phyloP scores from a whole-genome alignment of 176 grass and related monocot species.

The Otatea glauca region DNA sequence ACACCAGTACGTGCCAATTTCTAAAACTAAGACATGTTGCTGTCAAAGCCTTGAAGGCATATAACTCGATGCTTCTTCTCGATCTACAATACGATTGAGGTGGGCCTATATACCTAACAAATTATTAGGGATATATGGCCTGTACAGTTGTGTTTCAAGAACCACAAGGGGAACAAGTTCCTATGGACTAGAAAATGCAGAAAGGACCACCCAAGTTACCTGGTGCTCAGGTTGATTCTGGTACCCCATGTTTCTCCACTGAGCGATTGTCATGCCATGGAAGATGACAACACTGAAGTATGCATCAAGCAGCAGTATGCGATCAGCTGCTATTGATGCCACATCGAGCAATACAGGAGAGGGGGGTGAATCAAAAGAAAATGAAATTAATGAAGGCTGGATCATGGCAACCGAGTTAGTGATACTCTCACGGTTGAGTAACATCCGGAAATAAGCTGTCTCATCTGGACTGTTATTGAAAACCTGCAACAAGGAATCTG shows the following conservation, averaged over 20 bases:
- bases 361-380: conserved; percentile 86
- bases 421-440: conserved; percentile 92
- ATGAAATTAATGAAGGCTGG: conserved; percentile 87
- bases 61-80: conserved; percentile 8
- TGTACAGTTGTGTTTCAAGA: conserved; percentile 3
- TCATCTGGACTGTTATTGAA: conserved; percentile 99
- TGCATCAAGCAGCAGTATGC: conserved; percentile 92
- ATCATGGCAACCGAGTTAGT: conserved; percentile 97
- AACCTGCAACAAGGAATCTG: conserved; percentile 63
- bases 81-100: neutral
- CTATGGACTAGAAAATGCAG: neutral
- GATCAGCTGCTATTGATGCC: conserved; percentile 83
- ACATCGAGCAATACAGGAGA: conserved; percentile 90
- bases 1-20: neutral
- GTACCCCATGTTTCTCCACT: conserved; percentile 98
- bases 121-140: neutral
- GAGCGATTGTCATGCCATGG: conserved; percentile 95
- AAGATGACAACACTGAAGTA: conserved; percentile 99
- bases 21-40: neutral
- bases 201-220: conserved; percentile 53
- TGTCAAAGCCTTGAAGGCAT: neutral
- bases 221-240: conserved; percentile 98
- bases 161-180: neutral
- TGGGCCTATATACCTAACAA: neutral
- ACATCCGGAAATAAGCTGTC: conserved; percentile 95